Base-by-base conservation (phyloP, 2,329 filamentous ascomycete genomes). In the Penicillium paneum region DNA sequence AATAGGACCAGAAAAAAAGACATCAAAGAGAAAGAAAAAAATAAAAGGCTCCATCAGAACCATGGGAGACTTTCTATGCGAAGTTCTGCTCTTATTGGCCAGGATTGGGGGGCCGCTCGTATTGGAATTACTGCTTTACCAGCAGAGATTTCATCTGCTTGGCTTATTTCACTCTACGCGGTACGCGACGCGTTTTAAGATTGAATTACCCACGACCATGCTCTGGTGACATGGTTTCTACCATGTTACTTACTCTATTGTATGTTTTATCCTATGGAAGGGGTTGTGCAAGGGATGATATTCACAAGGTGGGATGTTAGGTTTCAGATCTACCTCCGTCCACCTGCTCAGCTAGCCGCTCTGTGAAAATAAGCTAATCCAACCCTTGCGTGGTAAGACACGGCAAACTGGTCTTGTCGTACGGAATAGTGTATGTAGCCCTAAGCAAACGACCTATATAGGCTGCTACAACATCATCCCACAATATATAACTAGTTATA, bases 41-140 rank as follows among this genome's bases (percentile, higher is more conserved):
- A 11, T 35, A 52, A 40, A 42, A 26, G 19, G 28, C 38, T 28
- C 46, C 46, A 42, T 55, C 54, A 55, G 49, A 59, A 57, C 61
- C 58, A 61, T 55, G 61, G 60, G 41, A 49, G 29, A 11, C n/a
- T 26, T 51, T 29, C 35, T 17, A 12, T 48, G 32, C 13, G 13
- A n/a, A 21, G 35, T 52, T 32, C 19, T 15, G 38, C 17, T 32
- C 24, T 59, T 31, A 62, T 63, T 60, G 59, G 60, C 19, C 36
- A 36, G n/a, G 19, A 24, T 38, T 19, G 21, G 31, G 44, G 58
- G 51, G 44, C 46, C 44, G 45, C 19, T 60, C 34, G 59, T 63
- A 63, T 61, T 60, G 8, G 28, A 48, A 59, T 61, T 62, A 62
- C 54, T 31, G 10, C 12, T 38, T 41, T 46, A 48, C 49, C 49